Evolutionary conservation across 78 protist genomes (phyloP).

Genomic region (Protostelium mycophagum): DNA sequence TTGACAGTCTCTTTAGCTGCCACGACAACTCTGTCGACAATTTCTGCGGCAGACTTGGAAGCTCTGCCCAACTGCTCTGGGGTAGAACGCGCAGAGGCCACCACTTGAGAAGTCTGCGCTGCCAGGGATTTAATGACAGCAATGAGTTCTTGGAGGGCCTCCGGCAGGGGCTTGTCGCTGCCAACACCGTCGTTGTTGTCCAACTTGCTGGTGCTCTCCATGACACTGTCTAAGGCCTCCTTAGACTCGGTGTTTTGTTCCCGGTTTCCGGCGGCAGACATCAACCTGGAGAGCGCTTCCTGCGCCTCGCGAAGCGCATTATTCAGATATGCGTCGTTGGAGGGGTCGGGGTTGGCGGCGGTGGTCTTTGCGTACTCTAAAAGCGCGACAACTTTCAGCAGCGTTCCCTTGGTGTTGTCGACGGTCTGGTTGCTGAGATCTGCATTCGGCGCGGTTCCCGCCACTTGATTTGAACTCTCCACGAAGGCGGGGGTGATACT

Average conservation of each 20-base stretch:
- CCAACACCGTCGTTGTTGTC: constrained; percentile 7
- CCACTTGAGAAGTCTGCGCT: constrained; percentile 24
- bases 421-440: neutral
- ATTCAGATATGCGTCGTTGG: constrained; percentile 35
- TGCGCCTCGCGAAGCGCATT: constrained; percentile 15
- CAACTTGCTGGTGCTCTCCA: constrained; percentile 32
- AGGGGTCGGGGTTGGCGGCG: constrained; percentile 56
- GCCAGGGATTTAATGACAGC: constrained; percentile 37
- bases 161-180: constrained; percentile 12
- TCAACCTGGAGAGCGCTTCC: constrained; percentile 16
- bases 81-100: constrained; percentile 9
- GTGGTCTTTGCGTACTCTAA: constrained; percentile 53
- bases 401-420: neutral
- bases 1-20: constrained; percentile 11
- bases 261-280: constrained; percentile 22
- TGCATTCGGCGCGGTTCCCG: neutral
- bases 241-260: constrained; percentile 15
- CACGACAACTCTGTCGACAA: constrained; percentile 18
- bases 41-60: constrained; percentile 27
- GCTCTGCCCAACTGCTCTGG: constrained; percentile 3
- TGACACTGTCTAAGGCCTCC: constrained; percentile 39
- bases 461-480: neutral
- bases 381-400: constrained; percentile 1
- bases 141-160: constrained; percentile 16
- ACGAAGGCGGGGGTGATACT: constrained; percentile 13